A percentile compares a stretch with the other conserved stretches of the same genome.
Conservation (phyloP, 768 basidiomycete species). For the Dioszegia aurantiaca region DNA sequence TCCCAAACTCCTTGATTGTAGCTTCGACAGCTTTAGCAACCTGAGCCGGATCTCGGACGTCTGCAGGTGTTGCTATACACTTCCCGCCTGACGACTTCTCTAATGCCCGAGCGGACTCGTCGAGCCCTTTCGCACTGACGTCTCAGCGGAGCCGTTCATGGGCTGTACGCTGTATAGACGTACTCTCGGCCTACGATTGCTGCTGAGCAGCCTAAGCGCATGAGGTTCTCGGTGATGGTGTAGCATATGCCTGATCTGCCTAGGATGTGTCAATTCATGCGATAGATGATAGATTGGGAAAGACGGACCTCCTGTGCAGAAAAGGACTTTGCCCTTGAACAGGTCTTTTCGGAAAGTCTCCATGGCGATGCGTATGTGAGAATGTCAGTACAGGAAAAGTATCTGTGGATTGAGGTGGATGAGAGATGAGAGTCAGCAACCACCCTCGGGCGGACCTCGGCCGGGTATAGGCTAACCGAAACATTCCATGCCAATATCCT, state of each 20-base stretch:
- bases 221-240: slow-evolving; percentile 77
- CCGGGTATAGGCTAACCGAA: neutral
- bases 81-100: slow-evolving; percentile 64
- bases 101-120: slow-evolving; percentile 67
- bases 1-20: slow-evolving; percentile 72
- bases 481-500: neutral
- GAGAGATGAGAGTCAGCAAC: neutral
- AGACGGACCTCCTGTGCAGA: slow-evolving; percentile 73
- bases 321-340: slow-evolving; percentile 78
- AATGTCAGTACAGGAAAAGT: no score
- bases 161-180: slow-evolving; percentile 48
- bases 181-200: slow-evolving; percentile 84
- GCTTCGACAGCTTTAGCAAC: slow-evolving; percentile 71
- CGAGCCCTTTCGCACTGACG: slow-evolving; percentile 67
- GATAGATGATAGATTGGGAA: neutral
- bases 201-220: slow-evolving; percentile 69
- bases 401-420: no score
- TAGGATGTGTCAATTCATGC: neutral
- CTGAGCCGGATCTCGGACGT: slow-evolving; percentile 74
- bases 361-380: neutral
- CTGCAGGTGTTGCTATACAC: slow-evolving; percentile 72
- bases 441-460: no score
- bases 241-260: slow-evolving; percentile 79
- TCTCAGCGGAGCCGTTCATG: neutral
- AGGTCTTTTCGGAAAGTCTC: slow-evolving; percentile 67